Conservation (phyloP, 176 grass and related monocot genomes). For the Ananas comosus region DNA sequence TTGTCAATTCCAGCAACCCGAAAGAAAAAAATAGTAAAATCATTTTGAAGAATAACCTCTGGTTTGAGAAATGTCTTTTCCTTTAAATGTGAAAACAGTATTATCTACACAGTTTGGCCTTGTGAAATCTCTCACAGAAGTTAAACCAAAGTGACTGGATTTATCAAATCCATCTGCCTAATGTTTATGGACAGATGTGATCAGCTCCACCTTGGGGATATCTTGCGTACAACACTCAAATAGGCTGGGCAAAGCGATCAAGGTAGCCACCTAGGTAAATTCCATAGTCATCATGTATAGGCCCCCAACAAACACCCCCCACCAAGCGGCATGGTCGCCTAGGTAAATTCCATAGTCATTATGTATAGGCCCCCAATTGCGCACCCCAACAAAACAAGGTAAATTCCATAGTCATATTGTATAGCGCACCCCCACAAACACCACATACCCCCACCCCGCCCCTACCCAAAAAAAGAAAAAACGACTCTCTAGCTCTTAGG, state of each 20-base stretch:
- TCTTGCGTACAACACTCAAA: not conserved
- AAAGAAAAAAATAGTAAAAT: not conserved
- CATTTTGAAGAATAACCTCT: not conserved
- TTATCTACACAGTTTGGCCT: not conserved
- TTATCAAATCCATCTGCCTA: not conserved
- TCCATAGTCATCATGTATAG: too few species aligned
- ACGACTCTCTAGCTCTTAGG: too few species aligned
- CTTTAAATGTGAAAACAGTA: not conserved
- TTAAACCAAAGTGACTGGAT: not conserved
- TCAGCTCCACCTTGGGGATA: not conserved
- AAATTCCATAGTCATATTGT: too few species aligned
- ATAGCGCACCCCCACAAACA: too few species aligned
- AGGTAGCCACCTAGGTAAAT: not conserved
- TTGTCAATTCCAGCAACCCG: conserved; percentile 78
- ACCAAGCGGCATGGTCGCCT: too few species aligned
- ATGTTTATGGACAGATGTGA: not conserved
- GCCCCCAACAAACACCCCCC: too few species aligned
- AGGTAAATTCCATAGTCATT: too few species aligned
- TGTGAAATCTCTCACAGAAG: not conserved
- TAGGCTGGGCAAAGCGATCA: too few species aligned
- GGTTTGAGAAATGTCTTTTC: not conserved
- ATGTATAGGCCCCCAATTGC: too few species aligned
- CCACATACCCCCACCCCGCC: too few species aligned
- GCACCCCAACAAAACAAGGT: too few species aligned
- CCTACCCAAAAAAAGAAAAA: too few species aligned